Percentiles rank a stretch among this genome's conserved stretches.
Conservation (phyloP, 352 stramenopile genomes). For the Blastocystis sp. region DNA sequence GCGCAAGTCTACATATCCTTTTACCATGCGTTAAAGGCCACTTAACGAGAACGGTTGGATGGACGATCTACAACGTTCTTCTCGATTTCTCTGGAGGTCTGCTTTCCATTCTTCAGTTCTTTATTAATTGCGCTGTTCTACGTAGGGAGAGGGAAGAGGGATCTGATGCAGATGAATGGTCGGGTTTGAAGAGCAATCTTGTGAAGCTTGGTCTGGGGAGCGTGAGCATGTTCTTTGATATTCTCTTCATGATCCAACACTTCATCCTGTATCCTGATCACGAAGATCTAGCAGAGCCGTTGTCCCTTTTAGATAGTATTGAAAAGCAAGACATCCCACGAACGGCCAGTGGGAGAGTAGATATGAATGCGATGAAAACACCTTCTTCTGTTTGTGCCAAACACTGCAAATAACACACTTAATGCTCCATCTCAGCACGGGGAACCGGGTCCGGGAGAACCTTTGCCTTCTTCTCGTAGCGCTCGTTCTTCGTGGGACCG, state of each 20-base stretch:
- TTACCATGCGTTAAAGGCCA: neutral
- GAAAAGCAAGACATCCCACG: neutral
- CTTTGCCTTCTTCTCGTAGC: conserved; percentile 1
- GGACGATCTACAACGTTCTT: conserved; percentile 57
- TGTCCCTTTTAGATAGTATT: neutral
- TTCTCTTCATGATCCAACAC: conserved; percentile 58
- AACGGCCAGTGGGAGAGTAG: neutral
- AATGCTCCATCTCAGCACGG: conserved; percentile 18
- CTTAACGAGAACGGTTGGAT: conserved; percentile 30
- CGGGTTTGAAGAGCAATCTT: conserved; percentile 47
- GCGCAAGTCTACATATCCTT: conserved; percentile 55
- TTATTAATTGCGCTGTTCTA: conserved; percentile 17
- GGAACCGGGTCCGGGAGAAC: conserved; percentile 10
- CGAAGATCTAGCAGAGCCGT: neutral
- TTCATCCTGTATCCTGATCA: conserved; percentile 51
- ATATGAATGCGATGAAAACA: neutral
- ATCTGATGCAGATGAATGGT: conserved; percentile 27
- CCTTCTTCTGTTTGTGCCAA: neutral
- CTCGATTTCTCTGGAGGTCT: conserved; percentile 57
- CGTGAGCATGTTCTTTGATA: conserved; percentile 58
- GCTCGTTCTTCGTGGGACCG: neutral
- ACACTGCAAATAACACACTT: neutral
- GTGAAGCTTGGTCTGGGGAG: conserved; percentile 54
- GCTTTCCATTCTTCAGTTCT: conserved; percentile 44
- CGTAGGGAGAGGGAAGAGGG: neutral